phyloP scores from a whole-genome alignment of 345 rosid genomes.

The Eucalyptus tenuipes region DNA sequence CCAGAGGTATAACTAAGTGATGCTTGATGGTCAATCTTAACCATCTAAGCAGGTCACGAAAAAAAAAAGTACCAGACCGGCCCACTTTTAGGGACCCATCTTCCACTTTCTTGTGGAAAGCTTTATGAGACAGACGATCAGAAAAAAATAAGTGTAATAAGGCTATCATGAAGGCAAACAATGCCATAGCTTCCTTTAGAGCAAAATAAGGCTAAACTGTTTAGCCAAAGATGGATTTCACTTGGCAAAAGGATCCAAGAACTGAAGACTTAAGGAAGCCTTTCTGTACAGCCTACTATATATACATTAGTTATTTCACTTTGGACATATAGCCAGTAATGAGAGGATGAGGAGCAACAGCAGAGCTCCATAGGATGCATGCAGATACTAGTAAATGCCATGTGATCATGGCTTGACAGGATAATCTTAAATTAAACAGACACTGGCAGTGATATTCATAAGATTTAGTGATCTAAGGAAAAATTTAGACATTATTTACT shows the following conservation, averaged over 20 bases:
- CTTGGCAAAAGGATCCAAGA: neutral
- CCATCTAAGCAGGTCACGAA: neutral
- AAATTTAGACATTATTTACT: neutral
- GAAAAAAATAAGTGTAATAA: neutral
- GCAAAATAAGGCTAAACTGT: too few species aligned
- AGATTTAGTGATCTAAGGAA: neutral
- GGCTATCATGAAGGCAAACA: neutral
- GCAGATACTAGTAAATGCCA: neutral
- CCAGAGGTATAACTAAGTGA: neutral
- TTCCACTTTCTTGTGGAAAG: neutral
- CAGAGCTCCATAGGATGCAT: neutral
- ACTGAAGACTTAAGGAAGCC: neutral
- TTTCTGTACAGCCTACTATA: neutral
- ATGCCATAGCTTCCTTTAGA: neutral
- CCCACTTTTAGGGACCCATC: neutral
- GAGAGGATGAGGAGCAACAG: neutral
- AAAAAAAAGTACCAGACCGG: neutral
- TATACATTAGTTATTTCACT: neutral
- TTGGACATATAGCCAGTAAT: neutral
- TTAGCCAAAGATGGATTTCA: neutral
- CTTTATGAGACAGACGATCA: neutral
- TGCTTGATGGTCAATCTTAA: neutral
- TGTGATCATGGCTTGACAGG: neutral
- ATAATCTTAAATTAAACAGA: neutral
- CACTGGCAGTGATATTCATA: neutral